These are phyloP conservation scores for Fusarium sp. DNA, from an alignment of 2,329 filamentous ascomycete species.

Conservation along the genomic window DNA sequence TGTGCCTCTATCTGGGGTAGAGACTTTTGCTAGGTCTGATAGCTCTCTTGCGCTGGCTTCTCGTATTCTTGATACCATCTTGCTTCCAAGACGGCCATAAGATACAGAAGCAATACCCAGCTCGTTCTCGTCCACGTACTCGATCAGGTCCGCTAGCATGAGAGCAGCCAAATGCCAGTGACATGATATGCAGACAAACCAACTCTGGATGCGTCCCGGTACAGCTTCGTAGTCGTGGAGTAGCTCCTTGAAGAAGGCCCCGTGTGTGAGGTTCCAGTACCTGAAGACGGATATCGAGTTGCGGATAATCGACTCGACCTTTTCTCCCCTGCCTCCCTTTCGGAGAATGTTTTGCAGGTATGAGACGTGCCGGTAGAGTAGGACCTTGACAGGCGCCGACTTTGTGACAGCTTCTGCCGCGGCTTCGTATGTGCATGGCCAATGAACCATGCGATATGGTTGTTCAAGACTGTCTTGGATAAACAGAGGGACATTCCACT, in stretches of 20 bases:
- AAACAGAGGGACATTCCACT: conserved; percentile 40
- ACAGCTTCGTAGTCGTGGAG: conserved; percentile 61
- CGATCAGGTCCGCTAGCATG: conserved; percentile 65
- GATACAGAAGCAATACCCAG: conserved; percentile 38
- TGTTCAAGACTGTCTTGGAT: conserved; percentile 44
- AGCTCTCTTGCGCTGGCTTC: conserved; percentile 58
- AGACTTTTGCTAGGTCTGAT: conserved; percentile 60
- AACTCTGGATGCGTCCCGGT: conserved; percentile 66
- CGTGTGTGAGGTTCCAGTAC: conserved; percentile 66
- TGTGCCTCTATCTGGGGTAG: conserved; percentile 48
- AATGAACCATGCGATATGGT: conserved; percentile 47
- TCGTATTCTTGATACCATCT: conserved; percentile 56
- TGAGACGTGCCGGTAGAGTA: conserved; percentile 66
- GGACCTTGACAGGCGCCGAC: conserved; percentile 68
- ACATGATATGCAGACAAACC: conserved; percentile 67
- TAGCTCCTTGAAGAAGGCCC: conserved; percentile 63
- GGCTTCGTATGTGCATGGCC: conserved; percentile 66
- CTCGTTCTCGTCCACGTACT: conserved; percentile 58
- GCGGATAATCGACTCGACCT: conserved; percentile 61
- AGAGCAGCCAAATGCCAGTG: conserved; percentile 70
- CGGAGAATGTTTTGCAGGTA: conserved; percentile 64
- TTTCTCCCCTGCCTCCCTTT: conserved; percentile 48
- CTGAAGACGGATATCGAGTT: conserved; percentile 62
- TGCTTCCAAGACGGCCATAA: conserved; percentile 38
- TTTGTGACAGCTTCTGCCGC: conserved; percentile 62